These are phyloP conservation scores for Ophiocordyceps unilateralis DNA, from an alignment of 2,329 filamentous ascomycete species.

Conservation along the genomic window DNA sequence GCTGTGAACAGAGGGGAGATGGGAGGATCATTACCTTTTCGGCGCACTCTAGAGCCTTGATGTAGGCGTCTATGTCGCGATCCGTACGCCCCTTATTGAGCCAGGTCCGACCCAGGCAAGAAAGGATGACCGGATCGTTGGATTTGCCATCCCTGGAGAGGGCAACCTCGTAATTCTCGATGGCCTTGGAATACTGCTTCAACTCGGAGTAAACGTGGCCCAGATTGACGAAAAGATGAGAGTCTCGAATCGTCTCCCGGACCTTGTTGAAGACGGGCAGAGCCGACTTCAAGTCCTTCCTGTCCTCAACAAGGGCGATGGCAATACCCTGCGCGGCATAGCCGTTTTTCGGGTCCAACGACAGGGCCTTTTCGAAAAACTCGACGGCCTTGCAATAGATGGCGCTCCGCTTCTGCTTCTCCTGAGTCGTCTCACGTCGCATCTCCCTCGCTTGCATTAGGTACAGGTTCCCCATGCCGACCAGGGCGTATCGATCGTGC, in stretches of 20 bases:
- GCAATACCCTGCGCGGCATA: conserved; percentile 93
- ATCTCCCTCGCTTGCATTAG: conserved; percentile 81
- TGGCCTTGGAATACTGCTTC: conserved; percentile 76
- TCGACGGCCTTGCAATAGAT: conserved; percentile 86
- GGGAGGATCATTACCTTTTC: conserved; percentile 33
- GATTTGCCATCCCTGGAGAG: conserved; percentile 58
- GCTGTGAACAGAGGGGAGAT: background rate
- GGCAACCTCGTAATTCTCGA: conserved; percentile 86
- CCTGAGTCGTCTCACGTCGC: conserved; percentile 73
- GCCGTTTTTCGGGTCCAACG: conserved; percentile 87
- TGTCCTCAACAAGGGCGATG: conserved; percentile 87
- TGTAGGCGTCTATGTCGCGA: conserved; percentile 38
- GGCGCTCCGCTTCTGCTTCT: conserved; percentile 78
- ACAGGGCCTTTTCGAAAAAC: conserved; percentile 94
- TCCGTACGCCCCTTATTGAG: conserved; percentile 57
- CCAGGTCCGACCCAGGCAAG: conserved; percentile 79
- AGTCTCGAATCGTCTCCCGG: conserved; percentile 75
- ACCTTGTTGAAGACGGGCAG: conserved; percentile 82
- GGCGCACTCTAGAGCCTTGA: conserved; percentile 40
- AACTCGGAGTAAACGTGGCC: conserved; percentile 86
- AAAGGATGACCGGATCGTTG: conserved; percentile 62
- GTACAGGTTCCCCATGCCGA: conserved; percentile 92
- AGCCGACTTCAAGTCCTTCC: conserved; percentile 69
- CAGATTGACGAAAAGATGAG: conserved; percentile 79
- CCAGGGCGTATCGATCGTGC: conserved; percentile 91